phyloP scores from a whole-genome alignment of 257 asterid genomes.

The Primulina tabacum region DNA sequence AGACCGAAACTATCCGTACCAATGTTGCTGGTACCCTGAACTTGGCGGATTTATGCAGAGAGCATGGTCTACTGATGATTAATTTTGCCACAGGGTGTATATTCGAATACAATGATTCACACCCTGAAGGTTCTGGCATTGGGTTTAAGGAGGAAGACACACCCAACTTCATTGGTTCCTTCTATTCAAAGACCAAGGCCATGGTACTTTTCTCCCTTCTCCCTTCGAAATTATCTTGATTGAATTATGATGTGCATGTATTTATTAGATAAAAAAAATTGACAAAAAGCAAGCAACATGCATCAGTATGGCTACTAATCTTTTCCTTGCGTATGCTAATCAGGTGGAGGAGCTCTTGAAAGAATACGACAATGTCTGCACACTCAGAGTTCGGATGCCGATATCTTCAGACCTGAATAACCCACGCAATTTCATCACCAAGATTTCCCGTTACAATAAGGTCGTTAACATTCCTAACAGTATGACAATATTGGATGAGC shows the following conservation, averaged over 20 bases:
- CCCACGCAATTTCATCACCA: conserved; percentile 58
- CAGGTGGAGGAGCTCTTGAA: conserved; percentile 59
- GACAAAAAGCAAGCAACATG: neutral
- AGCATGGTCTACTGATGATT: conserved; percentile 42
- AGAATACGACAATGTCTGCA: conserved; percentile 55
- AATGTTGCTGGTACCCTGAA: conserved; percentile 59
- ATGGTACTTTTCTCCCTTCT: conserved; percentile 35
- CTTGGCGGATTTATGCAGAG: conserved; percentile 59
- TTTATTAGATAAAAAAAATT: neutral
- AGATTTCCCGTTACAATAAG: conserved; percentile 44
- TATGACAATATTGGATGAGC: conserved; percentile 59
- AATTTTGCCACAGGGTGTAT: conserved; percentile 67
- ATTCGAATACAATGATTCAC: conserved; percentile 56
- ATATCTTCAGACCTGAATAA: conserved; percentile 50
- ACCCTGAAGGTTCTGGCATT: conserved; percentile 58
- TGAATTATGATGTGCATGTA: neutral
- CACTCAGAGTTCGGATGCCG: conserved; percentile 58
- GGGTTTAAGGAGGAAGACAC: conserved; percentile 64
- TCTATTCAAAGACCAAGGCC: conserved; percentile 70
- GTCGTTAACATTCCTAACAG: conserved; percentile 64
- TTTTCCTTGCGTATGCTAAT: conserved; percentile 5
- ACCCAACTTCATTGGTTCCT: conserved; percentile 56
- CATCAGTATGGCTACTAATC: conserved; percentile 9
- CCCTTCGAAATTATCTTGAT: neutral
- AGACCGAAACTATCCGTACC: conserved; percentile 53